Evolutionary conservation across 2,329 filamentous ascomycete species (phyloP).

Genomic region (Cladosporium halotolerans): DNA sequence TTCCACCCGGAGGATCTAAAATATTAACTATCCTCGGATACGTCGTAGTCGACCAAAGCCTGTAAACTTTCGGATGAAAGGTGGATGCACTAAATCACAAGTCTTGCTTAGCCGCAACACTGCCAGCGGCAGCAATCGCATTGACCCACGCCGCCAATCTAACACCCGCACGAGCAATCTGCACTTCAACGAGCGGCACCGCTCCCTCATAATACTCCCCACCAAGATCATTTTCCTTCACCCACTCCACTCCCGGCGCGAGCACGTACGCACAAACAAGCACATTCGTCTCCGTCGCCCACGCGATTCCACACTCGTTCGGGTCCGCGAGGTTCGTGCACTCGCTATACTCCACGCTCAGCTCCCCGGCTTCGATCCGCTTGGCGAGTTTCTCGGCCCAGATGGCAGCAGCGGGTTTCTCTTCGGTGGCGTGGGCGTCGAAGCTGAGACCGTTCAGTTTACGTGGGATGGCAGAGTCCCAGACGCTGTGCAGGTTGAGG

Average conservation of each 20-base stretch:
- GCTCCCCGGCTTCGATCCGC: neutral
- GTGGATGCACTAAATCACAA: neutral
- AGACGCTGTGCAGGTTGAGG: conserved; percentile 40
- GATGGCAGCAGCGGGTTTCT: conserved; percentile 2
- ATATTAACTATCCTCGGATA: too few species aligned
- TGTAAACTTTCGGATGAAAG: too few species aligned
- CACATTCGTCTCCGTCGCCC: conserved; percentile 5
- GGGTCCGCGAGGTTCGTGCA: conserved; percentile 1
- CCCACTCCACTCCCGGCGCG: conserved; percentile 4
- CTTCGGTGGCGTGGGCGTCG: conserved; percentile 1
- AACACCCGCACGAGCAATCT: conserved; percentile 39
- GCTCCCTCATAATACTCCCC: conserved; percentile 29
- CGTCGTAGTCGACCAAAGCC: too few species aligned
- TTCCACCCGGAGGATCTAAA: too few species aligned
- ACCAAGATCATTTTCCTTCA: conserved; percentile 30
- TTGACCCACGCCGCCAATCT: conserved; percentile 33
- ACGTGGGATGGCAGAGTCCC: conserved; percentile 20
- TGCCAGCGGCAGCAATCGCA: conserved; percentile 23
- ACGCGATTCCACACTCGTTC: conserved; percentile 3
- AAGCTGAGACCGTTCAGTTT: conserved; percentile 5
- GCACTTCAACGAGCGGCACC: conserved; percentile 35
- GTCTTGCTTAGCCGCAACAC: neutral
- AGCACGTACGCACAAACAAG: conserved; percentile 2
- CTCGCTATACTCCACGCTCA: neutral
- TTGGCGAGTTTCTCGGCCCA: conserved; percentile 1